Evolutionary conservation across 805 yeast genomes (phyloP).

Genomic region (Metschnikowia henanensis): DNA sequence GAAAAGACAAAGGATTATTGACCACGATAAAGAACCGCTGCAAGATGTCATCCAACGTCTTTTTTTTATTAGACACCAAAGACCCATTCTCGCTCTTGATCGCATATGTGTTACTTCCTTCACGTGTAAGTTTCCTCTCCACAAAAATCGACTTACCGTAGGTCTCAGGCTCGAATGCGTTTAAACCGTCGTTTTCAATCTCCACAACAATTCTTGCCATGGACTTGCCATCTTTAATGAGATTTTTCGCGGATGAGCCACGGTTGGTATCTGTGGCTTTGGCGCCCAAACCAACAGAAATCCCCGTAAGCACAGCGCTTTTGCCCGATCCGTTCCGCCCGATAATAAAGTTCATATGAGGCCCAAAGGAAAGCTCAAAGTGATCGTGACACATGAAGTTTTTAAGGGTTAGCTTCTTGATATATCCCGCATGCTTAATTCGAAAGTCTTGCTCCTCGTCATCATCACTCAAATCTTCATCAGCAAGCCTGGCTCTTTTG

Average conservation of each 20-base stretch:
- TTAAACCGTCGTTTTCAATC: slow-evolving; percentile 63
- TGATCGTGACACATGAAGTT: slow-evolving; percentile 92
- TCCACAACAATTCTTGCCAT: slow-evolving; percentile 68
- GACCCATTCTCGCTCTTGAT: slow-evolving; percentile 54
- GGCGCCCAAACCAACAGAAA: slow-evolving; percentile 85
- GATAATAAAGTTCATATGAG: slow-evolving; percentile 79
- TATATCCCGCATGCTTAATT: slow-evolving; percentile 57
- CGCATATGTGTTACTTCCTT: slow-evolving; percentile 52
- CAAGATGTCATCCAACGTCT: slow-evolving; percentile 65
- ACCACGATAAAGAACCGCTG: slow-evolving; percentile 74
- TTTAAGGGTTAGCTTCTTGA: slow-evolving; percentile 58
- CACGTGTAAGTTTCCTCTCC: slow-evolving; percentile 62
- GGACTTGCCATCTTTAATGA: slow-evolving; percentile 75
- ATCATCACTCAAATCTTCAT: slow-evolving; percentile 17
- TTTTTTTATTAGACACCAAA: slow-evolving; percentile 58
- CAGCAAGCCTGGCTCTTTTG: slow-evolving; percentile 11
- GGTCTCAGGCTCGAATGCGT: slow-evolving; percentile 59
- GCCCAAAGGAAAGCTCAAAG: slow-evolving; percentile 73
- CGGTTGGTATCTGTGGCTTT: slow-evolving; percentile 86
- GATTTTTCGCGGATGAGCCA: slow-evolving; percentile 65
- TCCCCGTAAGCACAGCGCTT: slow-evolving; percentile 83
- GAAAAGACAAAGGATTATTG: slow-evolving; percentile 87
- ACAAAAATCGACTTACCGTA: slow-evolving; percentile 72
- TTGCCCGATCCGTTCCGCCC: slow-evolving; percentile 95
- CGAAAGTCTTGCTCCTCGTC: slow-evolving; percentile 16